Percentiles rank a stretch among this genome's conserved stretches.
phyloP scores from a whole-genome alignment of 2,329 filamentous ascomycete species.

The Aureobasidium sp. region DNA sequence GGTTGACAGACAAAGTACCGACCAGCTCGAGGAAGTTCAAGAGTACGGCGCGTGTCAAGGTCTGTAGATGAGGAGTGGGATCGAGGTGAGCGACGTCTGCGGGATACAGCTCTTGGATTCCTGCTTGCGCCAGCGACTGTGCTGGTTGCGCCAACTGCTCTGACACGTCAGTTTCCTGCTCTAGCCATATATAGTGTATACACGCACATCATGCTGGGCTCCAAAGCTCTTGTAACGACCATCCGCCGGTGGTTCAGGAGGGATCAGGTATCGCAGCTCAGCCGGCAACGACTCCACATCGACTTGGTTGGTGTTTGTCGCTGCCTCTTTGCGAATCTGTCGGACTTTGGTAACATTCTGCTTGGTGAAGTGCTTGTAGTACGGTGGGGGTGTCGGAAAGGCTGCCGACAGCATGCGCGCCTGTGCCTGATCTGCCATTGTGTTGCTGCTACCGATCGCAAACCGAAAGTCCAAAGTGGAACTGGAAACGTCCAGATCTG shows the following conservation, averaged over 20 bases:
- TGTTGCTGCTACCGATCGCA: neutral
- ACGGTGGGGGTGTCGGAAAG: constrained; percentile 80
- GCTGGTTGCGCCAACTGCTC: constrained; percentile 48
- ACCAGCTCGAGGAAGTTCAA: constrained; percentile 83
- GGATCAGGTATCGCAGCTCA: constrained; percentile 70
- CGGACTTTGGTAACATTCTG: constrained; percentile 57
- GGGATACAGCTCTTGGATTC: constrained; percentile 63
- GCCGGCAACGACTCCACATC: constrained; percentile 49
- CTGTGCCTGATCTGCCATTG: constrained; percentile 53
- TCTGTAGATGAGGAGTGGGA: constrained; percentile 46
- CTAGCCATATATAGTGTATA: neutral
- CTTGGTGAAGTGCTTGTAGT: constrained; percentile 80
- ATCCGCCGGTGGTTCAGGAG: constrained; percentile 63
- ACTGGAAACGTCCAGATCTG: neutral
- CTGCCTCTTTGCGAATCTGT: constrained; percentile 21
- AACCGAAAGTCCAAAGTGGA: neutral
- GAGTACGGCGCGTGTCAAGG: constrained; percentile 78
- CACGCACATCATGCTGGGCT: constrained; percentile 49
- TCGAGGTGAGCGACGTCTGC: constrained; percentile 27
- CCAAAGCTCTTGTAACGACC: constrained; percentile 72
- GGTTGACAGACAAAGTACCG: constrained; percentile 60
- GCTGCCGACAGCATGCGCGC: constrained; percentile 44
- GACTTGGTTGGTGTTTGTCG: constrained; percentile 20
- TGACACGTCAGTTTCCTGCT: neutral
- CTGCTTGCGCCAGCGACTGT: constrained; percentile 59